Percentiles rank a stretch among this genome's conserved stretches.
These are phyloP conservation scores for Botrytis aclada DNA, from an alignment of 2,329 filamentous ascomycete genomes.

Conservation along the genomic window DNA sequence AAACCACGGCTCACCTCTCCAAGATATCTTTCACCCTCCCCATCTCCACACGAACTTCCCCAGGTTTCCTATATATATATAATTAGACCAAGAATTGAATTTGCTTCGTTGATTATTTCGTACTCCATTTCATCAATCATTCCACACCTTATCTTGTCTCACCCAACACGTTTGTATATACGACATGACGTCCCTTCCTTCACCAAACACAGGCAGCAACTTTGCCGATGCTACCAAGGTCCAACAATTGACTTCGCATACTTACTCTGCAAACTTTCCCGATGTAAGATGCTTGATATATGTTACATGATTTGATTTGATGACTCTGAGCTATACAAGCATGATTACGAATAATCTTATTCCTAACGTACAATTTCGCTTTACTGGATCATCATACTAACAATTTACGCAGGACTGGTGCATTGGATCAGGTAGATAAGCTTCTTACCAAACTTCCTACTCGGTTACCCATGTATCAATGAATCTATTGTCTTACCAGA, in stretches of 20 bases:
- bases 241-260: constrained; percentile 50
- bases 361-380: background rate
- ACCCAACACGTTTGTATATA: background rate
- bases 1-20: background rate
- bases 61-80: background rate
- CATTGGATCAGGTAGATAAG: constrained; percentile 56
- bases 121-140: background rate
- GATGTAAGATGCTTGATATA: constrained; percentile 29
- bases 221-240: constrained; percentile 46
- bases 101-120: background rate
- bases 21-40: background rate
- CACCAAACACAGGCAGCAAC: constrained; percentile 5
- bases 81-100: background rate
- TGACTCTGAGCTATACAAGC: background rate
- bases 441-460: background rate
- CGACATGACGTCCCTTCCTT: constrained; percentile 7
- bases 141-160: background rate
- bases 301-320: background rate
- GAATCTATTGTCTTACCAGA: constrained; percentile 11
- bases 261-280: constrained; percentile 54
- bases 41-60: background rate
- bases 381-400: background rate
- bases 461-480: constrained; percentile 8
- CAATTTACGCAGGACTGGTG: constrained; percentile 49
- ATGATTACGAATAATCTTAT: background rate